Percentiles rank a stretch among this genome's conserved stretches.
Conservation (phyloP, 768 basidiomycete species). For the Phaeotremella skinneri region DNA sequence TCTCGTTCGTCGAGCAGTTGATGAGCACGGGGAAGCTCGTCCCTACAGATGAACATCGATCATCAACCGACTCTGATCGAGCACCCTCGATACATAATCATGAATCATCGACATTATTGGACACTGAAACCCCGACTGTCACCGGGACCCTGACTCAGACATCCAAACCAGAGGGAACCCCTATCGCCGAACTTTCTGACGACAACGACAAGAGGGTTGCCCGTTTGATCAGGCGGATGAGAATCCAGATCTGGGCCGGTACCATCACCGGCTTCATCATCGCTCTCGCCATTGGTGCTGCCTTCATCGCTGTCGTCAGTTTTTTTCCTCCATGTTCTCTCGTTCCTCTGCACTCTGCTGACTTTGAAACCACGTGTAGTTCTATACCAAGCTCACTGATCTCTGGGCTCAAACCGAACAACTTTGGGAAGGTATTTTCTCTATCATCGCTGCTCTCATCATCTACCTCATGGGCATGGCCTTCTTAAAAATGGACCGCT, state of each 20-base stretch:
- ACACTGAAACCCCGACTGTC: not conserved
- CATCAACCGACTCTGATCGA: not conserved
- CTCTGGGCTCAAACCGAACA: constrained; percentile 81
- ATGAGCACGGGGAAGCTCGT: constrained; percentile 46
- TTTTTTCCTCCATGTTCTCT: not conserved
- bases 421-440: constrained; percentile 82
- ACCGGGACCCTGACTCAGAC: not conserved
- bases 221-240: constrained; percentile 60
- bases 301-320: constrained; percentile 75
- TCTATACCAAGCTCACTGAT: constrained; percentile 85
- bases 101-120: not conserved
- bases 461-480: constrained; percentile 91
- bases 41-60: not conserved
- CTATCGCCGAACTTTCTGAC: not conserved
- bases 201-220: constrained; percentile 12
- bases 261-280: constrained; percentile 70
- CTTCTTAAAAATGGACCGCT: constrained; percentile 92
- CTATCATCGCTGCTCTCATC: constrained; percentile 58
- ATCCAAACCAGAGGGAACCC: not conserved
- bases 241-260: constrained; percentile 72
- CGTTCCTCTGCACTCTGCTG: not conserved
- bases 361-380: constrained; percentile 49
- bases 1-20: constrained; percentile 80
- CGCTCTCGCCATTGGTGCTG: constrained; percentile 78
- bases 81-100: not conserved